Conservation (phyloP, 768 basidiomycete species). For the Tephrocybe sp. region DNA sequence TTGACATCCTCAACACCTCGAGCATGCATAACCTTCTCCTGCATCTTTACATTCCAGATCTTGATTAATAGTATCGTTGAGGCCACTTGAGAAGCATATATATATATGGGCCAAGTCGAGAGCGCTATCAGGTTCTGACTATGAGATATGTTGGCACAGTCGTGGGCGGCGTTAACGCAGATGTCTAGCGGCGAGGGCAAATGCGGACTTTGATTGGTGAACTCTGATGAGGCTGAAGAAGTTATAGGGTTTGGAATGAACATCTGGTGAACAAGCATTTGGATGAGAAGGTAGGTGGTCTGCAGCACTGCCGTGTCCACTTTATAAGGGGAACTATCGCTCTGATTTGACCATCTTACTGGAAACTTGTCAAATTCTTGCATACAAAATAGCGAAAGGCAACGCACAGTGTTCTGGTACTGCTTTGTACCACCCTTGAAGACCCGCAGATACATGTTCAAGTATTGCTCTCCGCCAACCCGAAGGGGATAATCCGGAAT, state of each 20-base stretch:
- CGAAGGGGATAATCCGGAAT: conserved; percentile 47
- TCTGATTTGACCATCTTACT: conserved; percentile 62
- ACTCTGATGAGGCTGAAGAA: background rate
- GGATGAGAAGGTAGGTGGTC: conserved; percentile 55
- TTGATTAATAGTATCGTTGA: conserved; percentile 52
- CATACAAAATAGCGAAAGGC: background rate
- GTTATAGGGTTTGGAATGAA: conserved; percentile 40
- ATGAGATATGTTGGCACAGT: conserved; percentile 59
- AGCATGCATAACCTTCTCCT: conserved; percentile 33
- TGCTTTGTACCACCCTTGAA: conserved; percentile 70
- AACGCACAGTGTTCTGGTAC: conserved; percentile 66
- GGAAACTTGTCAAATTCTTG: background rate
- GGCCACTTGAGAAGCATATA: conserved; percentile 45
- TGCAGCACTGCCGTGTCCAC: conserved; percentile 58
- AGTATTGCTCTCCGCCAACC: conserved; percentile 59
- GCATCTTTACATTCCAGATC: conserved; percentile 55
- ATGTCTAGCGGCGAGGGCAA: conserved; percentile 45
- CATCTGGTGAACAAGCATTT: conserved; percentile 63
- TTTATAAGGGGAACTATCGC: conserved; percentile 44
- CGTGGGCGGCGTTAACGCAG: conserved; percentile 59
- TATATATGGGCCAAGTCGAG: conserved; percentile 39
- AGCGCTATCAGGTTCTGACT: conserved; percentile 42
- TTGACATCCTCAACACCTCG: conserved; percentile 29
- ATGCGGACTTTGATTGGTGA: conserved; percentile 9
- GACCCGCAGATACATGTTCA: conserved; percentile 61